These are phyloP conservation scores for Tetraselmis striata DNA, from an alignment of 139 green algal genomes.

Conservation along the genomic window DNA sequence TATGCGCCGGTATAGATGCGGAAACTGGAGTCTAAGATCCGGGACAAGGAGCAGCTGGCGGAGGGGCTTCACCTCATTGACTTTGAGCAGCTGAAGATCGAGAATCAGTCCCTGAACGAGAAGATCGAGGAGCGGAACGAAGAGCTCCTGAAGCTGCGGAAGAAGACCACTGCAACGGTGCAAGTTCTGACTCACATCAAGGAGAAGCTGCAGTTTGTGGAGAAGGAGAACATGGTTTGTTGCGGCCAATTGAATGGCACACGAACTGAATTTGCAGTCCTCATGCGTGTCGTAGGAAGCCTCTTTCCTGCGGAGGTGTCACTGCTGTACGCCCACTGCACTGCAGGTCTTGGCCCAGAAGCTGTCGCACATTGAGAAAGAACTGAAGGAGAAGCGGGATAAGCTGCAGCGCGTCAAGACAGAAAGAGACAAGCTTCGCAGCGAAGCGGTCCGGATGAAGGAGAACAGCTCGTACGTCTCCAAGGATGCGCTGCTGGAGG, in stretches of 20 bases:
- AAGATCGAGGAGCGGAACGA: constrained; percentile 83
- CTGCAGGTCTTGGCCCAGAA: not conserved
- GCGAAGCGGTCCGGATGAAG: not conserved
- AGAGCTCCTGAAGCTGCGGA: constrained; percentile 78
- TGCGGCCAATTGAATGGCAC: too few species aligned
- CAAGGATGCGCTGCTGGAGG: not conserved
- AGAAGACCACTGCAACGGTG: constrained; percentile 74
- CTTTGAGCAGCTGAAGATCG: constrained; percentile 93
- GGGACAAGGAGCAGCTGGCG: constrained; percentile 26
- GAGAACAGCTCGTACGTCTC: not conserved
- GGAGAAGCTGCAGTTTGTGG: constrained; percentile 79
- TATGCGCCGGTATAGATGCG: not conserved
- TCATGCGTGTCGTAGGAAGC: too few species aligned
- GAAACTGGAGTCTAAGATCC: not conserved
- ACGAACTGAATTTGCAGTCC: too few species aligned
- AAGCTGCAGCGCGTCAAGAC: not conserved
- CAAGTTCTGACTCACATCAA: constrained; percentile 79
- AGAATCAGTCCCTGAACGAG: constrained; percentile 77
- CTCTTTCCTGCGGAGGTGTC: too few species aligned
- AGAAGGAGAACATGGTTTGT: constrained; percentile 51
- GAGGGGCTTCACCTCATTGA: constrained; percentile 87
- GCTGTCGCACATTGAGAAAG: not conserved
- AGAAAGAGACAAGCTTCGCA: not conserved
- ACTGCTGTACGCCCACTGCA: too few species aligned
- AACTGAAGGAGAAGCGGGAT: not conserved